Base-by-base conservation (phyloP, 495 filamentous ascomycete species). In the Podospora sp. region DNA sequence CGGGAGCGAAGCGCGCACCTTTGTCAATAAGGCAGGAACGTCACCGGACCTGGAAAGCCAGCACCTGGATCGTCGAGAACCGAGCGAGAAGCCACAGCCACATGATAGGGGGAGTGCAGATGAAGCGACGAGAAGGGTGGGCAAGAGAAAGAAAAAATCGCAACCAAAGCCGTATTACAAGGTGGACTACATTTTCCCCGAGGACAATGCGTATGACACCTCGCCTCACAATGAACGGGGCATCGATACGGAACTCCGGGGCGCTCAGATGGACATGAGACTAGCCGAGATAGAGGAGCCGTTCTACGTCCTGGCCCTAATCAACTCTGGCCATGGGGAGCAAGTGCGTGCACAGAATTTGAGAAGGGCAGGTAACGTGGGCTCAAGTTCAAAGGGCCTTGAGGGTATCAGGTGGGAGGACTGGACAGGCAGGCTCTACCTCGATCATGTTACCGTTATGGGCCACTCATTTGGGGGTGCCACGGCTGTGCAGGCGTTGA, bases 381-480 rank as follows among this genome's bases (percentile, higher is more conserved):
- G 80, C 20, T 76, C 82, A 1, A 85, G 82, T 64, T 86, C 85
- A 0, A 75, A 73, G 29, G 80, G 76, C 27, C 69, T 78, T 27
- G 70, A 78, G 65, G 72, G 71, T 2, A 46, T 46, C 40, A 18
- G 14, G 2, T 46, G 40, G 40, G 40, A 46, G 40, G 40, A 46
- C 2, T 80, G 79, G 75, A 62, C 67, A 65, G 62, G 70, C 57
- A 67, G 75, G 12, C 71, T 86, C 33, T 78, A 77, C 40, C 81
- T 89, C 6, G 83, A 85, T 12, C 79, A 79, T 16, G 80, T 90
- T n/a, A 85, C 83, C 20, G 85, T 80, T 76, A 84, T 84, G 64
- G 90, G 89, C 6, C 90, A 91, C 69, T 87, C 83, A 4, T 91
- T 91, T 60, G 89, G 89, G 18, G 87, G 85, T 16, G 83, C 87